Conservation (phyloP, 371 early-diverging fungal genomes). For the Lichtheimia ramosa region DNA sequence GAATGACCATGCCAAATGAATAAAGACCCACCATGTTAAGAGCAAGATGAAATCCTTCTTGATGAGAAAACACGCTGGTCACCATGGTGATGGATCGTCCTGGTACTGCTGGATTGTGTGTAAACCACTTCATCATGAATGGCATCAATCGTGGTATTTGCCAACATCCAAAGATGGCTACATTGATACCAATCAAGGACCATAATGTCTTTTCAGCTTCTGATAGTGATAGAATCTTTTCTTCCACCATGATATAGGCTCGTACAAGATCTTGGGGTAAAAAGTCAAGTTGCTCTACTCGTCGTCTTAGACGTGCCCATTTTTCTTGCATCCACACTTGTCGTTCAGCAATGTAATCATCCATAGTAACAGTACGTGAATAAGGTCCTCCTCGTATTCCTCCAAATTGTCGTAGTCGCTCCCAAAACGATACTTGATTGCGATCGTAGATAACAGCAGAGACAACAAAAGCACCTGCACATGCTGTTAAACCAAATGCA, state of each 20-base stretch:
- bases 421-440: slow-evolving; percentile 27
- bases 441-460: slow-evolving; percentile 22
- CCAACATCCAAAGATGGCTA: slow-evolving; percentile 73
- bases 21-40: slow-evolving; percentile 73
- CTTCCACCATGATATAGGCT: slow-evolving; percentile 36
- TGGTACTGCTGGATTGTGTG: slow-evolving; percentile 57
- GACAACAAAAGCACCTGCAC: slow-evolving; percentile 15
- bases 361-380: slow-evolving; percentile 11
- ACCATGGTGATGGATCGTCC: slow-evolving; percentile 66
- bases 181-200: slow-evolving; percentile 66
- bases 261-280: slow-evolving; percentile 52
- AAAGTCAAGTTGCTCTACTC: slow-evolving; percentile 10
- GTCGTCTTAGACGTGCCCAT: slow-evolving; percentile 10
- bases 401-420: slow-evolving; percentile 11
- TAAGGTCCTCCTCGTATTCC: not conserved
- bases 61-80: slow-evolving; percentile 69
- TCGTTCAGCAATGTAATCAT: slow-evolving; percentile 8
- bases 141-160: slow-evolving; percentile 57
- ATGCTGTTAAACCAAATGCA: slow-evolving; percentile 14
- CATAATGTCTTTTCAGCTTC: slow-evolving; percentile 57
- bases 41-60: slow-evolving; percentile 60
- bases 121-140: slow-evolving; percentile 71
- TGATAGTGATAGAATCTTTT: slow-evolving; percentile 40
- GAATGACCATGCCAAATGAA: slow-evolving; percentile 57
- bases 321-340: slow-evolving; percentile 10